Conservation (phyloP, 1,139 yeast genomes). For the Geotrichum bryndzae region DNA sequence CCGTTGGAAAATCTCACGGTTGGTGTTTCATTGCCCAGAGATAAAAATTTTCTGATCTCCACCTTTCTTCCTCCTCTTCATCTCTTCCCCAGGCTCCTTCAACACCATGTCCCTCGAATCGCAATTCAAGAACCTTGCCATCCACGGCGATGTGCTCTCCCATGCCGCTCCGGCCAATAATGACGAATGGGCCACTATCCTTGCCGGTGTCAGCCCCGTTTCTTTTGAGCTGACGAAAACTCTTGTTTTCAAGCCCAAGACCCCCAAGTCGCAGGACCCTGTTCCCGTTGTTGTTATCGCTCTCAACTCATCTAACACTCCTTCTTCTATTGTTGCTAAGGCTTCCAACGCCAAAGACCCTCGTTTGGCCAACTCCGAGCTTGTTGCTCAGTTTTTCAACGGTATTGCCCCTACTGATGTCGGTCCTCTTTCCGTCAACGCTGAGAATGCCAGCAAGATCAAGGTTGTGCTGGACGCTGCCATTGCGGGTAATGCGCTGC, state of each 20-base stretch:
- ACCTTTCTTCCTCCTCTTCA: neutral
- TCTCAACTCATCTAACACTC: slow-evolving; percentile 59
- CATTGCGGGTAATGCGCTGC: slow-evolving; percentile 36
- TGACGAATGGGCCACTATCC: slow-evolving; percentile 27
- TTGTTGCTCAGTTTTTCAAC: slow-evolving; percentile 60
- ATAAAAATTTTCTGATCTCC: neutral
- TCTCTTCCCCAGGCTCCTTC: neutral
- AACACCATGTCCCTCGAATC: slow-evolving; percentile 10
- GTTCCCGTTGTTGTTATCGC: slow-evolving; percentile 81
- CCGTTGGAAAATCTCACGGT: neutral
- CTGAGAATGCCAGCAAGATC: slow-evolving; percentile 41
- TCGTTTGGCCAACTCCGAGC: slow-evolving; percentile 77
- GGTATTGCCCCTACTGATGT: slow-evolving; percentile 48
- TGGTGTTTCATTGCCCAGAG: neutral
- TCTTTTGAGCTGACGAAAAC: slow-evolving; percentile 48
- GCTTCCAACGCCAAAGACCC: slow-evolving; percentile 77
- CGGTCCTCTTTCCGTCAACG: slow-evolving; percentile 28
- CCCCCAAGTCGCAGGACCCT: slow-evolving; percentile 76
- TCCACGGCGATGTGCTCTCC: slow-evolving; percentile 15
- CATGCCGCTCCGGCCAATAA: slow-evolving; percentile 28
- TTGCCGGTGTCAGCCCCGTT: neutral
- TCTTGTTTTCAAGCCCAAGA: slow-evolving; percentile 84
- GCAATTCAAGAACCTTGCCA: neutral
- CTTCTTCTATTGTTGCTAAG: slow-evolving; percentile 57
- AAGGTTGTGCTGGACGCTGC: slow-evolving; percentile 60